Conservation (phyloP, 768 basidiomycete genomes). For the Pleurotus sapidus region DNA sequence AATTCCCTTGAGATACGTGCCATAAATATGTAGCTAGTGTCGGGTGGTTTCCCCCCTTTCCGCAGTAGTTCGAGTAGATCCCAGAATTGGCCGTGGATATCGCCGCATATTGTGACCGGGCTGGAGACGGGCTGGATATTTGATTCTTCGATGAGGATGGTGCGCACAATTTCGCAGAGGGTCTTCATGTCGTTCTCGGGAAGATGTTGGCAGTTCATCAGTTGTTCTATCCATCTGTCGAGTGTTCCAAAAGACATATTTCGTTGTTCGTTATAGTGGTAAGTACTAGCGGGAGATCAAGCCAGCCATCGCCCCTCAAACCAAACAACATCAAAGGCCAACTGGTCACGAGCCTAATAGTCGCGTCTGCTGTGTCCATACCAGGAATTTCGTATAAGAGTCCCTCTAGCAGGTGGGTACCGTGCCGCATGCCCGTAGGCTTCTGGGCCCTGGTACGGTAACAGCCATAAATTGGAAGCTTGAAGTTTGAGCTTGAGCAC, state of each 20-base stretch:
- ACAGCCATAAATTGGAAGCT: no score
- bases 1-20: conserved; percentile 55
- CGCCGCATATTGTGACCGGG: conserved; percentile 94
- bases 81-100: conserved; percentile 98
- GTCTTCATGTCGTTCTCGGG: conserved; percentile 91
- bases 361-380: no score
- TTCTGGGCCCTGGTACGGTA: no score
- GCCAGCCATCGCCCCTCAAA: no score
- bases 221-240: conserved; percentile 86
- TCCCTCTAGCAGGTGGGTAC: no score
- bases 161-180: conserved; percentile 86
- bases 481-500: no score
- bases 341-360: no score
- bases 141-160: conserved; percentile 91
- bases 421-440: no score
- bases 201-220: conserved; percentile 84
- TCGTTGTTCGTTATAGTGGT: no score
- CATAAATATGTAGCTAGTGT: conserved; percentile 95
- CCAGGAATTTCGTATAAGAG: no score
- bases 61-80: conserved; percentile 88
- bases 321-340: no score
- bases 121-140: conserved; percentile 96
- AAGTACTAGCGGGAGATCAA: no score
- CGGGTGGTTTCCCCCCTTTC: conserved; percentile 83
- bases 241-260: conserved; percentile 36